Evolutionary conservation across 176 grass and related monocot genomes (phyloP).

Genomic region (Ensete glaucum): DNA sequence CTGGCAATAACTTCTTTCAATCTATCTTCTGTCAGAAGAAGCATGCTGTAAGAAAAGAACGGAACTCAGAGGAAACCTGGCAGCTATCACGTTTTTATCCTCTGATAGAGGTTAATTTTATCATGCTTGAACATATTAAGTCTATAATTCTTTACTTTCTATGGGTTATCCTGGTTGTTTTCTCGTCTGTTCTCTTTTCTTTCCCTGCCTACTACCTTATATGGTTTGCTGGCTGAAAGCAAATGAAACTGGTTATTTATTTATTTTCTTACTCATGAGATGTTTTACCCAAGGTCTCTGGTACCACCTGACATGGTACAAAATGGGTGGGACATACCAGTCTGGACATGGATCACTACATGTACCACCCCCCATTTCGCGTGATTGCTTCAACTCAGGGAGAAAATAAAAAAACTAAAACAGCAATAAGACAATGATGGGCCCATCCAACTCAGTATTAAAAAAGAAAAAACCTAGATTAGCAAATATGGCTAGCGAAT

Average conservation of each 20-base stretch:
- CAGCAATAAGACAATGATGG: no score
- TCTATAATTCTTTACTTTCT: background rate
- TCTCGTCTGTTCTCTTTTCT: background rate
- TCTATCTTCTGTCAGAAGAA: constrained; percentile 52
- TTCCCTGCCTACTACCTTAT: background rate
- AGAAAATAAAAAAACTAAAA: no score
- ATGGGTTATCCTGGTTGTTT: background rate
- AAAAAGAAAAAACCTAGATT: no score
- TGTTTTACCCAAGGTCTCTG: background rate
- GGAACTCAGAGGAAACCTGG: constrained; percentile 54
- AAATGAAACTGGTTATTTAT: background rate
- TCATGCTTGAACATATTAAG: background rate
- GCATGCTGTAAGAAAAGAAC: constrained; percentile 54
- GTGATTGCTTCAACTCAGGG: no score
- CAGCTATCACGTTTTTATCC: constrained; percentile 76
- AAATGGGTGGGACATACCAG: no score
- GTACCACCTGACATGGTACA: no score
- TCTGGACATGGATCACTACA: no score
- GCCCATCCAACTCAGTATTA: no score
- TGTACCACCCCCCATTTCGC: no score
- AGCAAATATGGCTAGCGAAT: no score
- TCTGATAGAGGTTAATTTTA: constrained; percentile 53
- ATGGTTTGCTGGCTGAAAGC: background rate
- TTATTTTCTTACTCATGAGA: background rate
- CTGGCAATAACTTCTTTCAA: background rate